Base-by-base conservation (phyloP, 257 asterid species). In the Nemophila menziesii region DNA sequence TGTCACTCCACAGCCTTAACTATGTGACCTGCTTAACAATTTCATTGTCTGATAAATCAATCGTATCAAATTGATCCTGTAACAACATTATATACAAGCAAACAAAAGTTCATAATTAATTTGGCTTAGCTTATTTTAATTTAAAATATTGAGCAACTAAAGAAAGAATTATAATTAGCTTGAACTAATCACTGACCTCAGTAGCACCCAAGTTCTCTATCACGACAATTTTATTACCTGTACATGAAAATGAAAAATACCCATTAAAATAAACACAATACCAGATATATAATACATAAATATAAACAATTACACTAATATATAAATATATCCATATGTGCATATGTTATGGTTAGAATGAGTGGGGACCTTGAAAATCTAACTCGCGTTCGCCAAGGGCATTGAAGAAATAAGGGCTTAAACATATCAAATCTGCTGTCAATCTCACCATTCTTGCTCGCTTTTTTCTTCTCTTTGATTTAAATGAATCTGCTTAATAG, bases 21-120 rank as follows among this genome's bases (percentile, higher is more conserved):
- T n/a, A n/a, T n/a, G n/a, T n/a, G n/a, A n/a, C n/a, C n/a, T n/a
- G 92, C 82, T 90, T 90, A 54, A 90, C 99, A 58, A 90, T 90
- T 81, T 90, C 99, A 61, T 90, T 90, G 64, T 90, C 99, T 18
- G 99, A 90, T 56, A 90, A 72, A 58, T 90, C 99, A 55, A 90
- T 62, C 39, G 96, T 82, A 73, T 90, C 96, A 54, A 85, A 90
- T 59, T 90, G 99, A 74, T 85, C 99, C 96, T 90, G 79, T 33
- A 44, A 21, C 2, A 10, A 24, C 33, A 24, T 13, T 7, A 29
- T 7, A 29, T 7, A 2, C 2, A 29, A 2, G 36, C 36, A 29
- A 13, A 29, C 2, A 51, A 46, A 27, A 10, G n/a, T n/a, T n/a
- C n/a, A 46, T 0, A 33, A 14, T 55, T 22, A 40, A 22, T 14